Conservation (phyloP, 2,329 filamentous ascomycete genomes). For the Colletotrichum euphorbiae region DNA sequence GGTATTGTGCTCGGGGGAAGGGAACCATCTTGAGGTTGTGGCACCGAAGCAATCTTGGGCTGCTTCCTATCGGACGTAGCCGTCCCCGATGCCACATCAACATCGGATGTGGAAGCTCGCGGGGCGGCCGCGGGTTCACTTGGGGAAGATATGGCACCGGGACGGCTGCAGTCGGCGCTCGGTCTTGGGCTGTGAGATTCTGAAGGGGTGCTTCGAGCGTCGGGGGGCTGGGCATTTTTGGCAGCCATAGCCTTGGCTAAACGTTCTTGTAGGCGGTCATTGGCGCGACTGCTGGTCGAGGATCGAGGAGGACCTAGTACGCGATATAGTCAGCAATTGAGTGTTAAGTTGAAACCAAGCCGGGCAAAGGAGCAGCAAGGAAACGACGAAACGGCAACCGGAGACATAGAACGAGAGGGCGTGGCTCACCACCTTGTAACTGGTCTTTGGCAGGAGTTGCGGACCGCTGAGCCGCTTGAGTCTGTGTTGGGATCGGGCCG, state of each 20-base stretch:
- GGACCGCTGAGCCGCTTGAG: constrained; percentile 1
- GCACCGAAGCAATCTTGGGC: too few relatives aligned
- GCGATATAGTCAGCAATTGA: constrained; percentile 42
- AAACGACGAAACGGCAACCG: too few relatives aligned
- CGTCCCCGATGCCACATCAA: background rate
- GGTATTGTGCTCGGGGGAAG: too few relatives aligned
- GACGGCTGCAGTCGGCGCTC: constrained; percentile 15
- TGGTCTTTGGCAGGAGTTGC: constrained; percentile 13
- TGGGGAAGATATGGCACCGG: background rate
- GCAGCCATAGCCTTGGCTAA: constrained; percentile 88
- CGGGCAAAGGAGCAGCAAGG: too few relatives aligned
- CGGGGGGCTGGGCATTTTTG: constrained; percentile 54
- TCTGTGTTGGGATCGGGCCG: constrained; percentile 16
- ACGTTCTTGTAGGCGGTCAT: constrained; percentile 88
- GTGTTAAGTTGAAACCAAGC: too few relatives aligned
- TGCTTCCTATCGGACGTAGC: too few relatives aligned
- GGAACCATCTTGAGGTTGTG: too few relatives aligned
- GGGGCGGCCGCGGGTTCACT: background rate
- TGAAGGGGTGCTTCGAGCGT: constrained; percentile 16
- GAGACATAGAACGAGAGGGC: background rate
- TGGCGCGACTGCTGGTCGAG: constrained; percentile 72
- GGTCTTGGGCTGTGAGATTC: background rate
- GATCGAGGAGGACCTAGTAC: constrained; percentile 67
- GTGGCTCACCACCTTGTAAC: constrained; percentile 11
- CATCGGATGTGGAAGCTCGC: background rate